Percentiles rank a stretch among this genome's conserved stretches.
Evolutionary conservation across 805 yeast genomes (phyloP).

Genomic region (Lachancea thermotolerans): DNA sequence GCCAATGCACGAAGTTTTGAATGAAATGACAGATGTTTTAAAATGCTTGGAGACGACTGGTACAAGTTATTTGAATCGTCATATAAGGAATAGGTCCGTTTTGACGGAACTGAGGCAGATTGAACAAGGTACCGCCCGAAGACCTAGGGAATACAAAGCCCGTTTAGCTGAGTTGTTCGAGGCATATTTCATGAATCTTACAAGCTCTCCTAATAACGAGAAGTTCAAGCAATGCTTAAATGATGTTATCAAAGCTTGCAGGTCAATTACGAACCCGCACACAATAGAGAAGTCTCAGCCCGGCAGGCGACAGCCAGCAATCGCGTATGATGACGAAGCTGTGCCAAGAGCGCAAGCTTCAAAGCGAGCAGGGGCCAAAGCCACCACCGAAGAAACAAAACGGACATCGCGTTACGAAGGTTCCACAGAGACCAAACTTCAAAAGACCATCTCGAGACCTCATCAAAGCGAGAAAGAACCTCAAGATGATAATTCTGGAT

Average conservation of each 20-base stretch:
- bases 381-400: background rate
- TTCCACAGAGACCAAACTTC: background rate
- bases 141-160: background rate
- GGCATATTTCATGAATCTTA: conserved; percentile 13
- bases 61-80: conserved; percentile 10
- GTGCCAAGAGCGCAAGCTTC: background rate
- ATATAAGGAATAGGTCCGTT: conserved; percentile 11
- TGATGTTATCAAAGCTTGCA: conserved; percentile 3
- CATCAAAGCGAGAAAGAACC: background rate
- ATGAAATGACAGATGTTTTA: conserved; percentile 18
- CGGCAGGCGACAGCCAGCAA: background rate
- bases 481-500: background rate
- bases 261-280: conserved; percentile 3
- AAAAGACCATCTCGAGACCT: background rate
- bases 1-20: conserved; percentile 16
- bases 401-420: conserved; percentile 3
- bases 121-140: conserved; percentile 1
- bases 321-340: conserved; percentile 7
- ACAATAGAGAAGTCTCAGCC: background rate
- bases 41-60: conserved; percentile 14
- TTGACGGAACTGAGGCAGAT: conserved; percentile 6
- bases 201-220: conserved; percentile 7
- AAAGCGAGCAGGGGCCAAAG: background rate
- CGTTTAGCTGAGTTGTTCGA: conserved; percentile 7
- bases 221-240: conserved; percentile 2